Conservation (phyloP, 345 rosid genomes). For the Populus euphratica region DNA sequence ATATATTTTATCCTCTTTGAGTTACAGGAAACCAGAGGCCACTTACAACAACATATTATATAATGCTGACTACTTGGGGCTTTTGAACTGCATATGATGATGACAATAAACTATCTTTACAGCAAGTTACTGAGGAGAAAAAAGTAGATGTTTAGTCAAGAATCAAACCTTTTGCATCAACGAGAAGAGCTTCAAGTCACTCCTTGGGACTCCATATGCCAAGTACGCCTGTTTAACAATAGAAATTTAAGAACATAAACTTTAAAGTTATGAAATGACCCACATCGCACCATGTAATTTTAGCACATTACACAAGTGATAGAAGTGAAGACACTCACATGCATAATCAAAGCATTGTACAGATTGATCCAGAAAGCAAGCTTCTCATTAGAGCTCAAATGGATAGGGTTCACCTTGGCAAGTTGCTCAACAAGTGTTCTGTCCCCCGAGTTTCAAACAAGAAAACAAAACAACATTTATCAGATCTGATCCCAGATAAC, state of each 20-base stretch:
- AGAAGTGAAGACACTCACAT: slow-evolving; percentile 44
- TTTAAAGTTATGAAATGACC: neutral
- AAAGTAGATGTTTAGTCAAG: neutral
- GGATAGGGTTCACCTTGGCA: slow-evolving; percentile 31
- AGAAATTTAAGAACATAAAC: slow-evolving; percentile 11
- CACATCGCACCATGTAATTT: neutral
- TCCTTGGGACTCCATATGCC: slow-evolving; percentile 25
- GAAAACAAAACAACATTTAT: slow-evolving; percentile 6
- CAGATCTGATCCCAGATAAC: slow-evolving; percentile 8
- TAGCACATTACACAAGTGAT: neutral
- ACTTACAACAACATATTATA: no score
- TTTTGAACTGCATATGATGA: no score
- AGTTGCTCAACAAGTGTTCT: slow-evolving; percentile 26
- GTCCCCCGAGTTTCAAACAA: slow-evolving; percentile 3
- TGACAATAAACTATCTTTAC: neutral
- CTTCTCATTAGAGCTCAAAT: slow-evolving; percentile 39
- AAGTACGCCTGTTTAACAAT: slow-evolving; percentile 21
- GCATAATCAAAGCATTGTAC: slow-evolving; percentile 91
- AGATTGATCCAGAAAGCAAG: slow-evolving; percentile 95
- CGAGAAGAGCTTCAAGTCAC: slow-evolving; percentile 18
- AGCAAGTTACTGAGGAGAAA: neutral
- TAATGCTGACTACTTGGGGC: no score
- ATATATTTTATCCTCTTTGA: no score
- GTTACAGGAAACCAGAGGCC: no score
- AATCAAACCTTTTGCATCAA: slow-evolving; percentile 25